These are phyloP conservation scores for Chaetomium tenue DNA, from an alignment of 495 filamentous ascomycete genomes.

Conservation along the genomic window DNA sequence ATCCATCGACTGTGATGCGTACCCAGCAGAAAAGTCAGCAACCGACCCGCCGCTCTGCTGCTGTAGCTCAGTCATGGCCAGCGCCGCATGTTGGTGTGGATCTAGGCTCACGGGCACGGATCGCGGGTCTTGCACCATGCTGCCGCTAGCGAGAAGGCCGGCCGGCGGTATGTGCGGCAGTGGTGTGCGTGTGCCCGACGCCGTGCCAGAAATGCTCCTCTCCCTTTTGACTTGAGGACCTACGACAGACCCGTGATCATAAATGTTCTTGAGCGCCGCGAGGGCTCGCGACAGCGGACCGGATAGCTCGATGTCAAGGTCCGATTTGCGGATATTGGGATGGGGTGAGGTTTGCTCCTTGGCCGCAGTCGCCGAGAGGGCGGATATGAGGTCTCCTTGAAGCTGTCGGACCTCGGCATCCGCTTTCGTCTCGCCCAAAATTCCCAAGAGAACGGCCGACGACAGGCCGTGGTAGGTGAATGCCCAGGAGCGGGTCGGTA, in stretches of 20 bases:
- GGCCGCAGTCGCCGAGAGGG: constrained; percentile 53
- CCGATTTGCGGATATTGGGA: constrained; percentile 46
- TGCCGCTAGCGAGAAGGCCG: constrained; percentile 10
- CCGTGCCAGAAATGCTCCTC: constrained; percentile 32
- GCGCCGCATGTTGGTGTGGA: constrained; percentile 53
- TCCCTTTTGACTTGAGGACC: constrained; percentile 44
- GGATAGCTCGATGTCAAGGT: constrained; percentile 55
- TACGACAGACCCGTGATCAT: constrained; percentile 53
- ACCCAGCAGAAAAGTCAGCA: constrained; percentile 38
- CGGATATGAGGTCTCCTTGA: constrained; percentile 56
- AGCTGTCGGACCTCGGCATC: constrained; percentile 56
- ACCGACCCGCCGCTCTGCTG: constrained; percentile 48
- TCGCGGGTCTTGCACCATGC: constrained; percentile 10
- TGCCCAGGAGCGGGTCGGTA: constrained; percentile 64
- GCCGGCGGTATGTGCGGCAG: constrained; percentile 27
- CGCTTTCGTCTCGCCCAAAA: constrained; percentile 59
- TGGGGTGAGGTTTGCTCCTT: constrained; percentile 51
- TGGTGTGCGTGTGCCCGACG: constrained; percentile 45
- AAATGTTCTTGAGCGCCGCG: constrained; percentile 56
- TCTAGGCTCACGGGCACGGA: constrained; percentile 31
- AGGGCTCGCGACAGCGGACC: constrained; percentile 54
- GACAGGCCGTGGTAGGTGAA: constrained; percentile 64
- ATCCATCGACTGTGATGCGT: constrained; percentile 14
- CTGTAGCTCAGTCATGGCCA: constrained; percentile 57
- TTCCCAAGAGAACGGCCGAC: constrained; percentile 63